Evolutionary conservation across 306 rosid genomes (phyloP).

Genomic region (Myrica gale): DNA sequence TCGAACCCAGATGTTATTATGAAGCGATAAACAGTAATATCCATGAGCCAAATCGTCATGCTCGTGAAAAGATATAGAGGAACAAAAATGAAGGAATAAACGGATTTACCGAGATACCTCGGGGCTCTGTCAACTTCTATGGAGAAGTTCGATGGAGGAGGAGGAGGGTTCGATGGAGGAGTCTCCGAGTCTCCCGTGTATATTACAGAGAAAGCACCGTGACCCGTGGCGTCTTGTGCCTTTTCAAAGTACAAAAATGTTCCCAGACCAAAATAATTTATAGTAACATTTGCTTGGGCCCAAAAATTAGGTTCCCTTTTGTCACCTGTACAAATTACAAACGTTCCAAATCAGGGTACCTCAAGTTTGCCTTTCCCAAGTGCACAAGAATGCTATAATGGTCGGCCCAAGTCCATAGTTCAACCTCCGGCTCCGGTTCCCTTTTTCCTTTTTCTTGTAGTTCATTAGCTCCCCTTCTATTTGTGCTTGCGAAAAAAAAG

Average conservation of each 20-base stretch:
- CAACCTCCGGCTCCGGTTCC: too few relatives aligned
- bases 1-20: background rate
- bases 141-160: too few relatives aligned
- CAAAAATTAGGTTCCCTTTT: background rate
- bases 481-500: too few relatives aligned
- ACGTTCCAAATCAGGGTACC: too few relatives aligned
- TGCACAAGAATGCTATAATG: too few relatives aligned
- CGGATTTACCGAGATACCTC: constrained; percentile 11
- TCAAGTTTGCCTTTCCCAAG: too few relatives aligned
- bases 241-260: background rate
- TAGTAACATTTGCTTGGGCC: background rate
- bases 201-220: background rate
- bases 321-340: too few relatives aligned
- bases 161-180: background rate
- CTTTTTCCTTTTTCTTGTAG: too few relatives aligned
- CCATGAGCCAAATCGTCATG: background rate
- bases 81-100: background rate
- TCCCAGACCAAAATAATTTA: background rate
- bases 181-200: background rate
- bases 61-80: background rate
- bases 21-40: background rate
- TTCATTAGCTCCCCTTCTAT: too few relatives aligned
- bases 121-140: background rate
- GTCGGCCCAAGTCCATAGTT: too few relatives aligned
- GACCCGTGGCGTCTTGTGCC: background rate